phyloP scores from a whole-genome alignment of 805 yeast species.

The Teunomyces panamensis region DNA sequence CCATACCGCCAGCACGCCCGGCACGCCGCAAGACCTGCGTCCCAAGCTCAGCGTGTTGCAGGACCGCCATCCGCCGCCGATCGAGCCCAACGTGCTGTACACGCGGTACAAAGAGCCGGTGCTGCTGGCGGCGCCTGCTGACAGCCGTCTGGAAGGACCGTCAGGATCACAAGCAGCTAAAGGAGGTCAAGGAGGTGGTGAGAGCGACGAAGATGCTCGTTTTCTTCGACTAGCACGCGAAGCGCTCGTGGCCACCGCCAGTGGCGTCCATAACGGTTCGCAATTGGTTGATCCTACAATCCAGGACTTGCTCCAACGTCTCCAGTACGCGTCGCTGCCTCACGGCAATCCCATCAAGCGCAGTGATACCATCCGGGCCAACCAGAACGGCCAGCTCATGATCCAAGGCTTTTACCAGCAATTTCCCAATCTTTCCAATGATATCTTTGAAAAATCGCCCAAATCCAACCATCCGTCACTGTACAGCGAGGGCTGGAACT shows the following conservation, averaged over 20 bases:
- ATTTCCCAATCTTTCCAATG: slow-evolving; percentile 44
- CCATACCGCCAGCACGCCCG: slow-evolving; percentile 7
- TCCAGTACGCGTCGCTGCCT: slow-evolving; percentile 58
- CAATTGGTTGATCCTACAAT: slow-evolving; percentile 60
- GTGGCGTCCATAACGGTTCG: slow-evolving; percentile 29
- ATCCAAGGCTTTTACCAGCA: slow-evolving; percentile 39
- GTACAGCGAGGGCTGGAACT: slow-evolving; percentile 33
- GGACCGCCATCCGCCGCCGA: slow-evolving; percentile 15
- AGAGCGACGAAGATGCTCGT: slow-evolving; percentile 46
- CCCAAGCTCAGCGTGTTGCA: neutral
- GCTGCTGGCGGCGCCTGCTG: neutral
- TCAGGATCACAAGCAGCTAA: no score
- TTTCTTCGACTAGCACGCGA: slow-evolving; percentile 61
- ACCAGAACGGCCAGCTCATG: slow-evolving; percentile 41
- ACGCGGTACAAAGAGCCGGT: neutral
- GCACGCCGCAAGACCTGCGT: slow-evolving; percentile 4
- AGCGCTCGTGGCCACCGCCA: slow-evolving; percentile 53
- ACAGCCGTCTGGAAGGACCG: no score
- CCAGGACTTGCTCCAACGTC: slow-evolving; percentile 52
- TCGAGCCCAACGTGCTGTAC: slow-evolving; percentile 19
- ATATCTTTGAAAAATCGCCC: slow-evolving; percentile 23
- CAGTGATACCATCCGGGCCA: slow-evolving; percentile 30
- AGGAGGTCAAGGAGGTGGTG: no score
- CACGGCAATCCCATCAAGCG: slow-evolving; percentile 51
- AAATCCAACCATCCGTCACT: slow-evolving; percentile 12